phyloP scores from a whole-genome alignment of 2,329 filamentous ascomycete species.

The Fusarium sp. region DNA sequence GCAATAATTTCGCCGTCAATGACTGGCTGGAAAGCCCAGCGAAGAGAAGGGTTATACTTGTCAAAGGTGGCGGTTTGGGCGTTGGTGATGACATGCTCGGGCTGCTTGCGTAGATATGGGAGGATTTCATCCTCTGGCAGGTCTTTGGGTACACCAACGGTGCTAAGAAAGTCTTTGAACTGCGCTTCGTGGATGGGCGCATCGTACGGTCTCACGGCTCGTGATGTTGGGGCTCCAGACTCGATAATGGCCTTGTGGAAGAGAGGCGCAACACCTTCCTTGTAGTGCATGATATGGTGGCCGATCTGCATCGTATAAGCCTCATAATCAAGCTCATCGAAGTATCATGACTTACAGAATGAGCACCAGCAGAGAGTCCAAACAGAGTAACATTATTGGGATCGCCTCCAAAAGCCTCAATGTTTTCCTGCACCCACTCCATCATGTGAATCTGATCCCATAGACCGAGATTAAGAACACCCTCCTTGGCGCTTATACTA shows the following conservation, averaged over 20 bases:
- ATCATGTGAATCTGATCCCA: conserved; percentile 61
- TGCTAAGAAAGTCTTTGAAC: conserved; percentile 48
- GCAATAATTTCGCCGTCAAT: conserved; percentile 69
- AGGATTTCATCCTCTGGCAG: conserved; percentile 50
- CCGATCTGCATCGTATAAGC: conserved; percentile 59
- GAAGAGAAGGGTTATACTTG: conserved; percentile 56
- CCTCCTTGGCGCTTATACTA: conserved; percentile 58
- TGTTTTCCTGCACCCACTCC: conserved; percentile 65
- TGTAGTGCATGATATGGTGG: conserved; percentile 67
- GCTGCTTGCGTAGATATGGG: conserved; percentile 56
- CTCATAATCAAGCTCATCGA: rapidly evolving
- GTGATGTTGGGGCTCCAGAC: conserved; percentile 63
- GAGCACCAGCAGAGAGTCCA: conserved; percentile 57
- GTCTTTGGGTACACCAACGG: conserved; percentile 25
- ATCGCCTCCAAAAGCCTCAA: conserved; percentile 62
- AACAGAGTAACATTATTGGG: conserved; percentile 53
- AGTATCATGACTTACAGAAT: conserved; percentile 52
- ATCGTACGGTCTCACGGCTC: conserved; percentile 63
- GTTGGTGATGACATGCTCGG: conserved; percentile 45
- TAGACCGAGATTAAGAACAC: conserved; percentile 63
- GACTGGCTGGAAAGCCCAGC: conserved; percentile 73
- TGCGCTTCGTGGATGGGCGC: conserved; percentile 67
- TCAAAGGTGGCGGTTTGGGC: conserved; percentile 55
- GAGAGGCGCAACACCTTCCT: conserved; percentile 54
- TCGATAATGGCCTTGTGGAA: conserved; percentile 65